These are phyloP conservation scores for Rubroboletus pulcherrimus DNA, from an alignment of 768 basidiomycete genomes.

Conservation along the genomic window DNA sequence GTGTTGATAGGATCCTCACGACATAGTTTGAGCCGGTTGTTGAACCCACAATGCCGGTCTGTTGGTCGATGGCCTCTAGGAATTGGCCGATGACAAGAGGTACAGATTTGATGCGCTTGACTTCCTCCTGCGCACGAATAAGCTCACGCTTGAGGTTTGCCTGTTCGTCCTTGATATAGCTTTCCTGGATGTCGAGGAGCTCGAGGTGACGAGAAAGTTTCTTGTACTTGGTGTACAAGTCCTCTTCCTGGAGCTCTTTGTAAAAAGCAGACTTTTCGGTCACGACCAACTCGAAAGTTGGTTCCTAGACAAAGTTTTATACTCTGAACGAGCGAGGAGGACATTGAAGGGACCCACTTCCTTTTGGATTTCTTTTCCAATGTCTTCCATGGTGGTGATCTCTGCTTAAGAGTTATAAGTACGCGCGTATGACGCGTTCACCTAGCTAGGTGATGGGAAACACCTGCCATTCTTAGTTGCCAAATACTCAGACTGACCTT, in stretches of 20 bases:
- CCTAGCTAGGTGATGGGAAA: slow-evolving; percentile 24
- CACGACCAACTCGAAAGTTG: slow-evolving; percentile 82
- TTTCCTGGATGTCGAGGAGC: slow-evolving; percentile 90
- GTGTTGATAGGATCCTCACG: slow-evolving; percentile 92
- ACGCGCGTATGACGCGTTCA: slow-evolving; percentile 29
- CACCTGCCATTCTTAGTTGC: slow-evolving; percentile 21
- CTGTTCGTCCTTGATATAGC: slow-evolving; percentile 98
- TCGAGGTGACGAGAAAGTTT: slow-evolving; percentile 92
- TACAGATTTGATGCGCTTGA: slow-evolving; percentile 98
- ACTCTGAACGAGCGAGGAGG: neutral
- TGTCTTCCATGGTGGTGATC: slow-evolving; percentile 69
- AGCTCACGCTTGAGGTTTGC: slow-evolving; percentile 97
- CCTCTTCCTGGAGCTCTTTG: slow-evolving; percentile 85
- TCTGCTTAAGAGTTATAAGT: slow-evolving; percentile 4
- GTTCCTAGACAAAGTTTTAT: slow-evolving; percentile 54
- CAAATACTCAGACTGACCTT: neutral
- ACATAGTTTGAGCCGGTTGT: slow-evolving; percentile 99
- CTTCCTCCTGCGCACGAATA: slow-evolving; percentile 98
- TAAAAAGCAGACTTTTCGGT: slow-evolving; percentile 86
- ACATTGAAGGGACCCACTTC: slow-evolving; percentile 49
- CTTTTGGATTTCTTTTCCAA: slow-evolving; percentile 80
- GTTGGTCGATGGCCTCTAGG: slow-evolving; percentile 97
- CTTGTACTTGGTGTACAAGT: slow-evolving; percentile 97
- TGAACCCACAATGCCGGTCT: slow-evolving; percentile 94
- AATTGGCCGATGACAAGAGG: slow-evolving; percentile 99